Evolutionary conservation across 495 filamentous ascomycete species (phyloP), one percentile per base, ranked within the genome.

Genomic region (Aspergillus homomorphus): DNA sequence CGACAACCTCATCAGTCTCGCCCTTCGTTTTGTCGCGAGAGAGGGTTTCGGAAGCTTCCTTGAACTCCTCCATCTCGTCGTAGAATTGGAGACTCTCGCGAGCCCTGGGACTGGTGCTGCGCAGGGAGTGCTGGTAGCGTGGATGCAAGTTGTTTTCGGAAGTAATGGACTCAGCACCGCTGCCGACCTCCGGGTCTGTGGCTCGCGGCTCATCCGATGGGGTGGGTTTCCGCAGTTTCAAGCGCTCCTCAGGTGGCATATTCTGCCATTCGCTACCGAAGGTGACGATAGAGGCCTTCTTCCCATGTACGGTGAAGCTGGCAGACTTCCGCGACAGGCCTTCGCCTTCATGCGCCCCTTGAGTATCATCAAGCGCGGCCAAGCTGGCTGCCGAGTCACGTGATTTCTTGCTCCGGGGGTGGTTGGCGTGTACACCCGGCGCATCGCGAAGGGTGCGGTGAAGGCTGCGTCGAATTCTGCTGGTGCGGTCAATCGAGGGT

Each of bases 251-350:
- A 1, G 86, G 79, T 3, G 88, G 82, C 73, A 94, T 87, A 63
- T 81, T 87, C 65, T 94, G 87, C 80, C 95, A 89, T 62, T 97
- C 95, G 41, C 85, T 87, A 8, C 92, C 92, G 70, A 98, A 96
- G 24, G 90, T 96, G 58, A 98, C 87, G 51, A 98, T 88, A 0
- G 91, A 96, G 2, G 94, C 94, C 71, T 98, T 98, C 77, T 98
- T 98, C 54, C 94, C 94, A 67, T 98, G 94, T 4, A 98, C 87
- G 5, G 91, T 96, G 69, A 98, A 98, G 62, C 89, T 95, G 12
- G 91, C 90, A 12, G 87, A 84, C 23, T 87, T 88, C 18, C 94
- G 83, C 15, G 87, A 73, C 9, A 98, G 80, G 10, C 86, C 83
- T 69, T 92, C 91, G 15, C 77, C 78, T 49, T 84, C 74, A 62